A percentile compares a stretch with the other conserved stretches of the same genome.
Conservation (phyloP, 306 rosid genomes). For the Ziziphus jujuba region DNA sequence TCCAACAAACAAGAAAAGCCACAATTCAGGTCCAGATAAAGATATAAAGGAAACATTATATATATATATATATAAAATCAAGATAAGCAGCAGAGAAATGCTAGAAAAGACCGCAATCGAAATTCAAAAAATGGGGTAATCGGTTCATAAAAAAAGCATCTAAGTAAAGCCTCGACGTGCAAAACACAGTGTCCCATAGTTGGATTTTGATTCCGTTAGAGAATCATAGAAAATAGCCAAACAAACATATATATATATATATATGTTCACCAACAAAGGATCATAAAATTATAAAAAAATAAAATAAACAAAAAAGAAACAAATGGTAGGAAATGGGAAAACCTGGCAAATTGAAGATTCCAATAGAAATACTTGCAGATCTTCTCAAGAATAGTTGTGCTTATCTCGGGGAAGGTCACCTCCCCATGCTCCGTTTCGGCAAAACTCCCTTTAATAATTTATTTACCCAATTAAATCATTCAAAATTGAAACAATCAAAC, state of each 20-base stretch:
- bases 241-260: background rate
- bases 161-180: no score
- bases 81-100: no score
- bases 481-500: background rate
- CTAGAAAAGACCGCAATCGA: no score
- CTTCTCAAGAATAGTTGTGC: slow-evolving; percentile 94
- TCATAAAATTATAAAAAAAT: background rate
- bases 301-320: background rate
- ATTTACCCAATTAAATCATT: background rate
- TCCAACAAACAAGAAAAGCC: background rate
- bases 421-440: slow-evolving; percentile 77
- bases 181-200: no score
- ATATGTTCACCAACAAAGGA: background rate
- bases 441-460: slow-evolving; percentile 63
- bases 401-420: slow-evolving; percentile 95
- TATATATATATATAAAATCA: no score
- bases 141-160: no score
- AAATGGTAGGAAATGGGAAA: slow-evolving; percentile 3
- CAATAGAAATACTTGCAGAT: slow-evolving; percentile 95
- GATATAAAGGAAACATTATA: no score
- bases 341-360: slow-evolving; percentile 97
- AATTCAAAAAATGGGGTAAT: no score
- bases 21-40: background rate
- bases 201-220: background rate
- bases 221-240: background rate